phyloP scores from a whole-genome alignment of 306 rosid genomes.

The Prunus kanzakura region DNA sequence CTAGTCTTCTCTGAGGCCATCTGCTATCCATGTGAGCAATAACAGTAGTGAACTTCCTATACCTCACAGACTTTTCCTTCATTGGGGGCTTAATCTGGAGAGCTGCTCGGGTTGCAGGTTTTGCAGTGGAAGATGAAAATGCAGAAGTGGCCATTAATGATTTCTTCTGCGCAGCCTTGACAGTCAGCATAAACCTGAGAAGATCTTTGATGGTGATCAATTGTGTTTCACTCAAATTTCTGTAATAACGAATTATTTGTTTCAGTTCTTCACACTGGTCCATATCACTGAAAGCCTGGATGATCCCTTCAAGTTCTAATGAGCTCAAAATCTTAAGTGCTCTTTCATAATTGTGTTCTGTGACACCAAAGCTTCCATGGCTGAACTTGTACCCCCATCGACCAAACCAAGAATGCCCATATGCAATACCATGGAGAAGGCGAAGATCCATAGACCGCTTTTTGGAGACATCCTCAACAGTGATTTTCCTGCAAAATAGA shows the following conservation, averaged over 20 bases:
- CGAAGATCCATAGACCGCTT: slow-evolving; percentile 83
- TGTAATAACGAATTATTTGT: slow-evolving; percentile 61
- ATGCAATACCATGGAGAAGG: slow-evolving; percentile 81
- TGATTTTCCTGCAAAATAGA: slow-evolving; percentile 52
- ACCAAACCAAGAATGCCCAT: slow-evolving; percentile 89
- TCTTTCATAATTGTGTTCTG: slow-evolving; percentile 40
- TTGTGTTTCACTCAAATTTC: slow-evolving; percentile 77
- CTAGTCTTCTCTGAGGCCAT: slow-evolving; percentile 81
- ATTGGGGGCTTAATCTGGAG: slow-evolving; percentile 33
- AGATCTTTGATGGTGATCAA: slow-evolving; percentile 62
- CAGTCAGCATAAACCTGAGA: slow-evolving; percentile 75
- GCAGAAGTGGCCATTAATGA: slow-evolving; percentile 4
- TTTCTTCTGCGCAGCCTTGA: slow-evolving; percentile 52
- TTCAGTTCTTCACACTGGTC: slow-evolving; percentile 44
- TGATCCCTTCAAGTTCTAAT: slow-evolving; percentile 48
- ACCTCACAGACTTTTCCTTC: slow-evolving; percentile 60
- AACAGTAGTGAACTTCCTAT: slow-evolving; percentile 53
- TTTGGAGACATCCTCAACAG: slow-evolving; percentile 67
- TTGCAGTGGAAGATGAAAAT: slow-evolving; percentile 27
- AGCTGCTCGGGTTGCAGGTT: slow-evolving; percentile 30
- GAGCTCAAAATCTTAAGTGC: slow-evolving; percentile 63
- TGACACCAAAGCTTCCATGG: slow-evolving; percentile 77
- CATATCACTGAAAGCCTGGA: slow-evolving; percentile 34
- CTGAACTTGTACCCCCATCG: slow-evolving; percentile 80
- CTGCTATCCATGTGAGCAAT: slow-evolving; percentile 82